Evolutionary conservation across 805 yeast species (phyloP).

Genomic region (Phaffomyces antillensis): DNA sequence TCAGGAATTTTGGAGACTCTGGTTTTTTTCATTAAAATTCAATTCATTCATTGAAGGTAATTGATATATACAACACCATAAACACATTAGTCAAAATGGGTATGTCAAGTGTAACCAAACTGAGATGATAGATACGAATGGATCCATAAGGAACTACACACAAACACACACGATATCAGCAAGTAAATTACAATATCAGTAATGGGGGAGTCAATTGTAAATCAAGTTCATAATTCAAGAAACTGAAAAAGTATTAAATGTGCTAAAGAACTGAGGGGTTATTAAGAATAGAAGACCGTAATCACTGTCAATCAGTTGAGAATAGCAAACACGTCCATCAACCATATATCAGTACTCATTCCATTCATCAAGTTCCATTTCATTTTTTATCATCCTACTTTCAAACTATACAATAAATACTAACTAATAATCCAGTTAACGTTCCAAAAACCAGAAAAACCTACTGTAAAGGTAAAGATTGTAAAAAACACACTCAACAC

Average conservation of each 20-base stretch:
- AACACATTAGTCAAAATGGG: conserved; percentile 26
- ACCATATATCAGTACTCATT: no score
- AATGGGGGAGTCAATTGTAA: no score
- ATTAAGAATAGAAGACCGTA: no score
- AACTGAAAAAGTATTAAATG: neutral
- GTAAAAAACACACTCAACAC: conserved; percentile 99
- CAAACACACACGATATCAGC: no score
- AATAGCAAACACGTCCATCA: no score
- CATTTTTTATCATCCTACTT: neutral
- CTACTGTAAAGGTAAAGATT: conserved; percentile 98
- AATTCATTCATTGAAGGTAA: conserved; percentile 6
- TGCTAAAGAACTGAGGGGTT: no score
- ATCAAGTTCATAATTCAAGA: no score
- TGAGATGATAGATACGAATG: neutral
- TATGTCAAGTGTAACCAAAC: conserved; percentile 12
- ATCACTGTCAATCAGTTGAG: no score
- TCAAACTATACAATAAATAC: conserved; percentile 7
- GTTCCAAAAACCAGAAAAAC: conserved; percentile 99
- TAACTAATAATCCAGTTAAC: conserved; percentile 67
- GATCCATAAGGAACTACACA: no score
- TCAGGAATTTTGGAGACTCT: neutral
- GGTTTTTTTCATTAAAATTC: conserved; percentile 13
- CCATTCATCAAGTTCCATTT: no score
- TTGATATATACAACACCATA: conserved; percentile 10
- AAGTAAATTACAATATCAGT: no score